Percentiles rank a stretch among this genome's conserved stretches.
Evolutionary conservation across 2,329 filamentous ascomycete genomes (phyloP).

Genomic region (Colletotrichum cuscutae): DNA sequence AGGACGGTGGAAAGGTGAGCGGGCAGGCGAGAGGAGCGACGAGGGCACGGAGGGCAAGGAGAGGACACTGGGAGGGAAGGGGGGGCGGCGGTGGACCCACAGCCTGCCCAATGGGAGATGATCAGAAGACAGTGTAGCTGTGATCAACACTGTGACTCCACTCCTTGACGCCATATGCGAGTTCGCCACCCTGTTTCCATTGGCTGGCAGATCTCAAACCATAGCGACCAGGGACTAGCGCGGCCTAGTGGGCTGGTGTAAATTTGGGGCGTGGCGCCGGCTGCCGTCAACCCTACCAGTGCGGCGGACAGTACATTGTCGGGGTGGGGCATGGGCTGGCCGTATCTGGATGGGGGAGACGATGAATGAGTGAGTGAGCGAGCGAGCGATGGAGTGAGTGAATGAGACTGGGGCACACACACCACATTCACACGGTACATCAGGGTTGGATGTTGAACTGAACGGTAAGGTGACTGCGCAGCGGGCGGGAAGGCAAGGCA

Average conservation of each 20-base stretch:
- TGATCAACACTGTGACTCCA: conserved; percentile 18
- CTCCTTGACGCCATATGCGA: conserved; percentile 35
- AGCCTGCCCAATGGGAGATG: conserved; percentile 30
- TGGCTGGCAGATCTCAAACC: conserved; percentile 27
- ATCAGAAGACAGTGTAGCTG: conserved; percentile 22
- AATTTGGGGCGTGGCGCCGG: conserved; percentile 36
- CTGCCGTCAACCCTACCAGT: conserved; percentile 33
- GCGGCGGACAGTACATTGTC: conserved; percentile 24
- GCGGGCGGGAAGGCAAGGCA: background rate
- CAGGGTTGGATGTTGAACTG: background rate
- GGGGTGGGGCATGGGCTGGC: conserved; percentile 16
- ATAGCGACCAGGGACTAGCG: conserved; percentile 28
- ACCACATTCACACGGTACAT: no score
- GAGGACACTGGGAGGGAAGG: conserved; percentile 16
- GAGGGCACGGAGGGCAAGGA: conserved; percentile 33
- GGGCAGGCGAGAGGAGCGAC: conserved; percentile 30
- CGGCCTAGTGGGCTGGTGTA: conserved; percentile 21
- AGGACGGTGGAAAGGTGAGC: conserved; percentile 18
- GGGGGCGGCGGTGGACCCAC: conserved; percentile 19
- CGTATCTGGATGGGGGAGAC: conserved; percentile 16
- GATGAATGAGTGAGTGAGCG: background rate
- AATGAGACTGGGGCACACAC: background rate
- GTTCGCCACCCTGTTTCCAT: conserved; percentile 34
- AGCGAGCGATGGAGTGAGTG: background rate
- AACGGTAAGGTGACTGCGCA: background rate